These are phyloP conservation scores for Cladorrhinum sp. DNA, from an alignment of 2,329 filamentous ascomycete genomes.

Conservation along the genomic window DNA sequence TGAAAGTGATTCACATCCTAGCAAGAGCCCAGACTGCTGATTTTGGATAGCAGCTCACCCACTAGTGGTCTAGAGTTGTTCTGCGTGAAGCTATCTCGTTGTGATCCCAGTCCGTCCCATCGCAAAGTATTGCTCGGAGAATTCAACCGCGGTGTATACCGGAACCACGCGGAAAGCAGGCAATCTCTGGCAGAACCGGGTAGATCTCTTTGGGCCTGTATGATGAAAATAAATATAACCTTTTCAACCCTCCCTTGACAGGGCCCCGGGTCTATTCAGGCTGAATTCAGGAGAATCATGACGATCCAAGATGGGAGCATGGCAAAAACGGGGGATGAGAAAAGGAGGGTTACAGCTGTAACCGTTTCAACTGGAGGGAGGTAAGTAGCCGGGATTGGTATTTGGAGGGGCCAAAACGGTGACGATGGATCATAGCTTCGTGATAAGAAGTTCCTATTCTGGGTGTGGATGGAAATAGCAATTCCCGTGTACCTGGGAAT, in stretches of 20 bases:
- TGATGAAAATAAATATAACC: constrained; percentile 5
- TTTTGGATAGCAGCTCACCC: not conserved
- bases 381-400: not conserved
- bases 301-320: not conserved
- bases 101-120: not conserved
- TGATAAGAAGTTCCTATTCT: constrained; percentile 1
- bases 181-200: constrained; percentile 21
- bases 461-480: constrained; percentile 21
- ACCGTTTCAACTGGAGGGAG: not conserved
- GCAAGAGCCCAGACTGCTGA: not conserved
- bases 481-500: constrained; percentile 8
- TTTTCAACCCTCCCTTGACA: constrained; percentile 7
- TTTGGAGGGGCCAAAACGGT: not conserved
- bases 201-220: constrained; percentile 14
- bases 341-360: not conserved
- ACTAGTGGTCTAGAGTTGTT: not conserved
- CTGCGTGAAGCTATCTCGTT: constrained; percentile 8
- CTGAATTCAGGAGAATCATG: constrained; percentile 20
- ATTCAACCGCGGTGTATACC: constrained; percentile 7
- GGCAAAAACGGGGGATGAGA: not conserved
- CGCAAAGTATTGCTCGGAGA: constrained; percentile 13
- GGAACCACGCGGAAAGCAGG: constrained; percentile 8
- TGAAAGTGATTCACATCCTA: not conserved
- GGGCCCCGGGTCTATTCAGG: constrained; percentile 23
- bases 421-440: not conserved